Percentiles rank a stretch among this genome's conserved stretches.
These are phyloP conservation scores for Phaeosphaeria sp. DNA, from an alignment of 2,329 filamentous ascomycete species.

Conservation along the genomic window DNA sequence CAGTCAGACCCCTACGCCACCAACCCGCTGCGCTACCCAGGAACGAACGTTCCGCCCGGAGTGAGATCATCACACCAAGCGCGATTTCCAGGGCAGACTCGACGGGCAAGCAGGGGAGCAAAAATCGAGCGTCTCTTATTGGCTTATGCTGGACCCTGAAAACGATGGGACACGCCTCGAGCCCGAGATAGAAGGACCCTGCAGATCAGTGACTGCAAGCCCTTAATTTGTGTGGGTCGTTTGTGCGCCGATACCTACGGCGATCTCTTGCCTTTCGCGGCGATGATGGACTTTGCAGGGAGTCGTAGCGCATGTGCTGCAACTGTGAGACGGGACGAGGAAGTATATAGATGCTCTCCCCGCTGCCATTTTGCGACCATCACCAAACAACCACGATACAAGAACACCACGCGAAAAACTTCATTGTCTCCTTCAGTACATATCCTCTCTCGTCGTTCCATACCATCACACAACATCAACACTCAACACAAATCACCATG, in stretches of 20 bases:
- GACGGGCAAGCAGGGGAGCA: constrained; percentile 11
- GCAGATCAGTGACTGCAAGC: constrained; percentile 37
- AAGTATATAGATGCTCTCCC: constrained; percentile 35
- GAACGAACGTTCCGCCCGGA: constrained; percentile 13
- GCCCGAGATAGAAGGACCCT: constrained; percentile 35
- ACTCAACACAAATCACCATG: constrained; percentile 18
- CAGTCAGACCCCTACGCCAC: constrained; percentile 19
- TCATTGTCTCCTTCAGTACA: not conserved
- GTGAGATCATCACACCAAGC: constrained; percentile 21
- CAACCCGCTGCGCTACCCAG: constrained; percentile 11
- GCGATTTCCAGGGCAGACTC: constrained; percentile 8
- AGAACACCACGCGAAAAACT: not conserved
- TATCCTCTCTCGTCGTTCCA: too few species aligned
- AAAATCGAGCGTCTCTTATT: constrained; percentile 21
- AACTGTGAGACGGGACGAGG: constrained; percentile 11
- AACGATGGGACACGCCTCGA: not conserved
- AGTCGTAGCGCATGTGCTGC: constrained; percentile 7
- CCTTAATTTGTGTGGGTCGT: constrained; percentile 24
- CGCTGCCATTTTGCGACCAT: constrained; percentile 11
- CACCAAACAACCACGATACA: not conserved
- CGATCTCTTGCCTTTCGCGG: constrained; percentile 33
- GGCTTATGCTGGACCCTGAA: constrained; percentile 3
- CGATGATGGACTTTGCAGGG: constrained; percentile 15
- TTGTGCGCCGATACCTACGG: constrained; percentile 23
- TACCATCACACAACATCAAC: not conserved